Evolutionary conservation across 225 moss, liverwort and hornwort species (phyloP), one percentile per base, ranked within the genome.

Genomic region (Bryoerythrophyllum caledonicum): DNA sequence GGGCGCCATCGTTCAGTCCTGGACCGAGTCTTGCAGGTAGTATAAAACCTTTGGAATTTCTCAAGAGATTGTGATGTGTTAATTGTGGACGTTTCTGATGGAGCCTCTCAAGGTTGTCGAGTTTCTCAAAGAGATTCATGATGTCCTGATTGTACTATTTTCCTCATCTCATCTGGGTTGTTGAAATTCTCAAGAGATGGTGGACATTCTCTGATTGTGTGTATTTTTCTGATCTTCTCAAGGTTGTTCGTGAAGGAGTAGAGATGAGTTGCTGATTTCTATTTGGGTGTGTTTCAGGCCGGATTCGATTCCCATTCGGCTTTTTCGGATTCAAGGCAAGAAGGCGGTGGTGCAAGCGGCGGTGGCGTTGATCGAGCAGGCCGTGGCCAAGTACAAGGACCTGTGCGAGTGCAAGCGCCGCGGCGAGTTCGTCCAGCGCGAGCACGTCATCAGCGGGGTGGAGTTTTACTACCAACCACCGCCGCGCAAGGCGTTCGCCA

Each of bases 381-480:
- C 95, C 7, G 97, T 99, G 35, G 90, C 84, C 21, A 99, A 95
- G 67, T 99, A 99, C 70, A 99, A 99, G 81, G 97, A 99, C 38
- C 86, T 99, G 53, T 99, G 97, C 71, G 95, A 99, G 82, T 99
- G 97, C 82, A 99, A 95, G 80, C 93, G 97, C 52, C 83, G 95
- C 15, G 97, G 97, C 12, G 95, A 99, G 73, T 99, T 99, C 67
- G 97, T 99, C 40, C 97, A 93, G 82, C 79, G 97, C 15, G 97
- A 99, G 60, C 97, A 99, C 71, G 85, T 95, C 58, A 99, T 99
- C 80, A 91, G 80, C 38, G 95, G 95, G 40, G 97, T 99, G 63
- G 97, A 99, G 54, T 99, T 99, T 69, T 95, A 99, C 80, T 99
- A 99, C 79, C 95, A 95, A 70, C 97, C 97, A 73, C 97, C 97